phyloP scores from a whole-genome alignment of 768 basidiomycete species.

The Termitomyces sp. region DNA sequence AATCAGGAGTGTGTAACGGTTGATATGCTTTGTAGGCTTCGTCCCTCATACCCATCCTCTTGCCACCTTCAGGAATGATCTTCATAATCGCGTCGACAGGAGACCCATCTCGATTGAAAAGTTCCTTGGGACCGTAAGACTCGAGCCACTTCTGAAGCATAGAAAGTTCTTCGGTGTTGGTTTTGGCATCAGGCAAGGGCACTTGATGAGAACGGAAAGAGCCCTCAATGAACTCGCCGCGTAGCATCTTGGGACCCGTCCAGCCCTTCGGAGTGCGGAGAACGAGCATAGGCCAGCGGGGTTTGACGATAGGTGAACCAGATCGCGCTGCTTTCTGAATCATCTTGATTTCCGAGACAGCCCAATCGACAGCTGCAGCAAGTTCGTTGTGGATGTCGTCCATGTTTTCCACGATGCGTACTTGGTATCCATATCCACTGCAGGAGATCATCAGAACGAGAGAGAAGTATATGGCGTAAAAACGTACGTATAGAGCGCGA shows the following conservation, averaged over 20 bases:
- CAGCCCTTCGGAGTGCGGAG: conserved; percentile 85
- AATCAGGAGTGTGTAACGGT: conserved; percentile 63
- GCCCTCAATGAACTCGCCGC: conserved; percentile 74
- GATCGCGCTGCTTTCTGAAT: conserved; percentile 79
- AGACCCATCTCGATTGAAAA: conserved; percentile 55
- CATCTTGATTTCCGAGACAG: conserved; percentile 62
- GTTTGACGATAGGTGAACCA: conserved; percentile 77
- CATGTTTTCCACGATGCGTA: conserved; percentile 72
- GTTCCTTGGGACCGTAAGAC: conserved; percentile 65
- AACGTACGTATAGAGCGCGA: conserved; percentile 65
- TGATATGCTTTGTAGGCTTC: conserved; percentile 63
- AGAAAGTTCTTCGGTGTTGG: conserved; percentile 55
- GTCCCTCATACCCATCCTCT: conserved; percentile 67
- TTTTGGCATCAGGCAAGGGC: conserved; percentile 73
- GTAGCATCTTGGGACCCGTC: conserved; percentile 61
- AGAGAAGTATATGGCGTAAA: neutral
- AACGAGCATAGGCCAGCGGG: conserved; percentile 88
- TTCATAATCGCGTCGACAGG: conserved; percentile 56
- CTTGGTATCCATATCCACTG: conserved; percentile 87
- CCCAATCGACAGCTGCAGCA: conserved; percentile 83
- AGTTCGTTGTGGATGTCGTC: conserved; percentile 71
- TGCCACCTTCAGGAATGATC: conserved; percentile 53
- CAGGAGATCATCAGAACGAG: neutral
- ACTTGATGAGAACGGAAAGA: conserved; percentile 89
- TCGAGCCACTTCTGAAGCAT: conserved; percentile 70